Base-by-base conservation (phyloP, 148 eudicot genomes). In the Drosera capensis region DNA sequence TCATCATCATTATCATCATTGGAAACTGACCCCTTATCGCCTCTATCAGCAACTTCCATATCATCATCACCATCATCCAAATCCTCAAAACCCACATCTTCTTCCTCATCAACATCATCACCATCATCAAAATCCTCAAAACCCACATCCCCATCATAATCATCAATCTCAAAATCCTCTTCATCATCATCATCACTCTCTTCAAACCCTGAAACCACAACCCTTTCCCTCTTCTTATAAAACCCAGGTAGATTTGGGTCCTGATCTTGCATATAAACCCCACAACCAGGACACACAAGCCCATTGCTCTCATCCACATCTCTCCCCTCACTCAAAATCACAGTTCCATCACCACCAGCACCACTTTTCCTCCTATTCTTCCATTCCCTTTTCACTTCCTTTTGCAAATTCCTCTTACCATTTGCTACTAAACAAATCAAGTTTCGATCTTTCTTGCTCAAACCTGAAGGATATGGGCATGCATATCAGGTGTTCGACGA, bases 181-280 rank as follows among this genome's bases (percentile, higher is more conserved):
- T 9, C 49, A 45, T 38, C 45, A 2, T 14, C 55, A 2, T 63
- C 77, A 46, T 47, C 57, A n/a, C 34, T 62, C 15, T 54, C 79
- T 9, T 36, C 20, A 13, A 45, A 26, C 43, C 60, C 56, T 34
- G 48, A 42, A 3, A 39, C 63, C 47, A 71, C 78, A 26, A 58
- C 50, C 55, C 64, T 72, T n/a, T n/a, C n/a, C 54, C 57, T 83
- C 70, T 75, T 55, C 57, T 75, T 67, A 30, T 65, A 88, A 65
- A 49, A 88, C 55, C 97, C 97, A 24, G 83, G 94, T 60, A 59
- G 73, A 59, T 73, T 66, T 6, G 84, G 84, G 72, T 83, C 79
- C 14, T 43, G 41, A 71, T 83, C 94, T 72, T 88, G 97, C 94
- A 83, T 88, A 73, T 75, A 88, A 62, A 88, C 78, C 51, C 97